A percentile compares a stretch with the other conserved stretches of the same genome.
These are phyloP conservation scores for Geotrichum citri-aurantii DNA, from an alignment of 1,139 yeast species.

Conservation along the genomic window DNA sequence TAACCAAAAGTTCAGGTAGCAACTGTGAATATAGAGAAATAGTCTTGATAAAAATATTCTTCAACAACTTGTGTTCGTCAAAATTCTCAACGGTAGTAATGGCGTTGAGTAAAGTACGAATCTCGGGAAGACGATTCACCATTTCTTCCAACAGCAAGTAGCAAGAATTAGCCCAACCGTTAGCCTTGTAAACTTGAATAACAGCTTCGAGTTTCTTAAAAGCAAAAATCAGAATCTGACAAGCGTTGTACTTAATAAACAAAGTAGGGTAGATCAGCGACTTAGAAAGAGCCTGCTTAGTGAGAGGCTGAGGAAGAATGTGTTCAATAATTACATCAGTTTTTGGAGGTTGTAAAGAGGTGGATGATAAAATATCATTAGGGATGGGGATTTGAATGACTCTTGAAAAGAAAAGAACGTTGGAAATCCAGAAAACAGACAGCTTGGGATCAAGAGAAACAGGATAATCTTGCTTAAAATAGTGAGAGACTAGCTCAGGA, in stretches of 20 bases:
- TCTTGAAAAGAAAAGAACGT: slow-evolving; percentile 55
- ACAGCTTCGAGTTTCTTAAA: slow-evolving; percentile 49
- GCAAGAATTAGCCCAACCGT: slow-evolving; percentile 40
- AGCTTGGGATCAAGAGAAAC: slow-evolving; percentile 60
- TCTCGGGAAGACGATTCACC: slow-evolving; percentile 46
- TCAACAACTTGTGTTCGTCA: slow-evolving; percentile 37
- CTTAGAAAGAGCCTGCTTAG: slow-evolving; percentile 52
- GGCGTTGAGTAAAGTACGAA: slow-evolving; percentile 36
- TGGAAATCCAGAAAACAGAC: slow-evolving; percentile 79
- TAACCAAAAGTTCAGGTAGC: slow-evolving; percentile 25
- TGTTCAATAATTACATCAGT: slow-evolving; percentile 43
- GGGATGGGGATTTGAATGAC: slow-evolving; percentile 55
- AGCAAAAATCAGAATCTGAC: slow-evolving; percentile 53
- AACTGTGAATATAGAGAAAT: slow-evolving; percentile 23
- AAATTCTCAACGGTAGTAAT: slow-evolving; percentile 35
- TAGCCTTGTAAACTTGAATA: slow-evolving; percentile 37
- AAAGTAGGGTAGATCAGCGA: slow-evolving; percentile 51
- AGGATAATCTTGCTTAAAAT: slow-evolving; percentile 49
- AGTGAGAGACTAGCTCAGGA: slow-evolving; percentile 74
- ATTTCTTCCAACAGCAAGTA: slow-evolving; percentile 38
- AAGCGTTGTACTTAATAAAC: slow-evolving; percentile 59
- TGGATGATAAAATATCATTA: slow-evolving; percentile 22
- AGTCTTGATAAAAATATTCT: slow-evolving; percentile 26
- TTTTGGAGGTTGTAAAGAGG: slow-evolving; percentile 26
- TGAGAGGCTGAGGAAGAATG: slow-evolving; percentile 62